Conservation (phyloP, 2,329 filamentous ascomycete genomes). For the Bipolaris oryzae region DNA sequence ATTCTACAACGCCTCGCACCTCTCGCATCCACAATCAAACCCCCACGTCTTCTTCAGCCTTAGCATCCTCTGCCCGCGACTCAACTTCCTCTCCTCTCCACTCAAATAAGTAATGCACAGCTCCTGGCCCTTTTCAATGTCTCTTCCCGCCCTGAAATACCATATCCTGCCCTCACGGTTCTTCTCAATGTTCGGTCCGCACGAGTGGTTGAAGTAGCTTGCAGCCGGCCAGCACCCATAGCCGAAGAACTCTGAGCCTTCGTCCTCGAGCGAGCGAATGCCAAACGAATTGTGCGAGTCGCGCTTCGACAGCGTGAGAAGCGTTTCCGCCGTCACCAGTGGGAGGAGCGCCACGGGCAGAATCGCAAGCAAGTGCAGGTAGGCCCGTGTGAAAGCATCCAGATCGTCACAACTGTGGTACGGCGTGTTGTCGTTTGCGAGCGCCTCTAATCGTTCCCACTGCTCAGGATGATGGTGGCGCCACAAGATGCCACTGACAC, state of each 20-base stretch:
- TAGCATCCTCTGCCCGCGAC: slow-evolving; percentile 44
- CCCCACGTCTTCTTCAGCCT: slow-evolving; percentile 52
- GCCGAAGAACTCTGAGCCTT: slow-evolving; percentile 56
- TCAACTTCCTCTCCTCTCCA: slow-evolving; percentile 53
- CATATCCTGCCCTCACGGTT: slow-evolving; percentile 49
- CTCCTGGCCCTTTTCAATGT: slow-evolving; percentile 50
- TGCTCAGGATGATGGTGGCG: slow-evolving; percentile 34
- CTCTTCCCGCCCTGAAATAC: slow-evolving; percentile 48
- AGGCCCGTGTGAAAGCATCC: slow-evolving; percentile 47
- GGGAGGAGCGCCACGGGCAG: slow-evolving; percentile 47
- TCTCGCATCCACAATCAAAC: slow-evolving; percentile 53
- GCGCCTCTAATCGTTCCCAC: slow-evolving; percentile 45
- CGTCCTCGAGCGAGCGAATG: slow-evolving; percentile 53
- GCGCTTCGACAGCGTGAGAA: slow-evolving; percentile 46
- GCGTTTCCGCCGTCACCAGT: slow-evolving; percentile 41
- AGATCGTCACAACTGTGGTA: slow-evolving; percentile 52
- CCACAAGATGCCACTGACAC: slow-evolving; percentile 50
- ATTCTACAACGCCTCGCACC: slow-evolving; percentile 39
- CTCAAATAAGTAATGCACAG: slow-evolving; percentile 58
- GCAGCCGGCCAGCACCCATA: slow-evolving; percentile 56
- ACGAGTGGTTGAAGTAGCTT: slow-evolving; percentile 58
- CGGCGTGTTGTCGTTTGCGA: slow-evolving; percentile 51
- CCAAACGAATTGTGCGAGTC: slow-evolving; percentile 57
- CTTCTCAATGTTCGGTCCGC: slow-evolving; percentile 53
- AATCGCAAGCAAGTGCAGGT: slow-evolving; percentile 52